Base-by-base conservation (phyloP, 208 protist genomes). In the Crithidia brevicula region DNA sequence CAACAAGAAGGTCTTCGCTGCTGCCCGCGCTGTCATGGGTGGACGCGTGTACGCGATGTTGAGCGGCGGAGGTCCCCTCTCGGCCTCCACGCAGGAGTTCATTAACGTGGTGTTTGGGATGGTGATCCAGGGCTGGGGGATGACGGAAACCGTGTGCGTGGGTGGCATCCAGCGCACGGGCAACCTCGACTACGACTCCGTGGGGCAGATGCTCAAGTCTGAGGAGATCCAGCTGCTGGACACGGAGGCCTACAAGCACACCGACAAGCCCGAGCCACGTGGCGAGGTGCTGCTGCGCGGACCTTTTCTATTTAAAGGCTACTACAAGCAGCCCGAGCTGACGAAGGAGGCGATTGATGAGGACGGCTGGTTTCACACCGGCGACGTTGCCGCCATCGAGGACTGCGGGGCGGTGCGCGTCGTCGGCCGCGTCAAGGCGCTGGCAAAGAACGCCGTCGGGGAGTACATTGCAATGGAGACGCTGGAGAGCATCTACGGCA, bases 141-240 rank as follows among this genome's bases (percentile, higher is more conserved):
- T 96, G 27, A 97, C 93, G 23, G 93, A 97, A 71, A 96, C 91
- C 2, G 79, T 81, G 13, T 87, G 81, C 74, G 53, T 61, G 28
- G 86, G 86, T 30, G 62, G 54, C 36, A 86, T 94, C 53, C 85
- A 93, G 65, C 72, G 77, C 42, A 59, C 56, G 1, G 81, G 86
- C 23, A 91, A 95, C 75, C 68, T 91, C 25, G 63, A 82, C 31
- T 89, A 83, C 61, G 76, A 84, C 40, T 83, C 74, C 31, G 89
- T 93, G n/a, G 92, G 92, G 3, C 79, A 85, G 57, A 42, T 89
- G 1, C 40, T 97, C 22, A 81, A 89, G 47, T 69, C 67, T 8
- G 75, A 72, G 63, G 91, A 99, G 73, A 20, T 99, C 45, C 93
- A 95, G 77, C 81, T 99, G 1, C 83, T 87, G 2, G 92, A 98